These are phyloP conservation scores for Diaporthe sp. DNA, from an alignment of 2,329 filamentous ascomycete genomes.

Conservation along the genomic window DNA sequence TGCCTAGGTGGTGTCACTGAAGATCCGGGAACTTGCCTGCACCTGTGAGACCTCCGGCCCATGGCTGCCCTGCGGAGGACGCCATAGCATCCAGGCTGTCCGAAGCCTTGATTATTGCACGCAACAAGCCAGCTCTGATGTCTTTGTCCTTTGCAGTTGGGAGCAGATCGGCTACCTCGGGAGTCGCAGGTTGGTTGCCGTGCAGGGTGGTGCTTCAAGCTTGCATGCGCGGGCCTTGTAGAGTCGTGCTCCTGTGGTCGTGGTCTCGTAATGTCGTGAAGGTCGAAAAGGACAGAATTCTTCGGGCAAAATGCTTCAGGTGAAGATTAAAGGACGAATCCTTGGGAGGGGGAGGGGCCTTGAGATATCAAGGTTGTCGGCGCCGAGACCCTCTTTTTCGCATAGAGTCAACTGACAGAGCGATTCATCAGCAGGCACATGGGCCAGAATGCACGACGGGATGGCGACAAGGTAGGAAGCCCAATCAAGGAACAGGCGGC, in stretches of 20 bases:
- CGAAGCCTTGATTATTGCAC: neutral
- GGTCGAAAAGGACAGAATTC: neutral
- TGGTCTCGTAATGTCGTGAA: slow-evolving; percentile 11
- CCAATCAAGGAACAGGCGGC: slow-evolving; percentile 30
- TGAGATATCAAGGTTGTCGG: slow-evolving; percentile 16
- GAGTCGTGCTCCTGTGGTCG: neutral
- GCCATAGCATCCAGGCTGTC: slow-evolving; percentile 34
- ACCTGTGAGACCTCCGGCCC: slow-evolving; percentile 50
- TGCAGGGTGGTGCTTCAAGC: neutral
- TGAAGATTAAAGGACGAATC: slow-evolving; percentile 24
- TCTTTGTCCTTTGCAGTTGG: neutral
- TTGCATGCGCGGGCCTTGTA: neutral
- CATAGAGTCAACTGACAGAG: slow-evolving; percentile 24
- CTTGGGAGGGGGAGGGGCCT: slow-evolving; percentile 5
- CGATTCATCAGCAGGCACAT: slow-evolving; percentile 33
- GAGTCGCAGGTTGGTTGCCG: neutral
- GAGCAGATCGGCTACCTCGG: slow-evolving; percentile 11
- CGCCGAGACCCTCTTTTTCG: slow-evolving; percentile 14
- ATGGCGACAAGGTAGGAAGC: slow-evolving; percentile 21
- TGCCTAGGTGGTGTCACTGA: neutral
- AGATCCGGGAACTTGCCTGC: slow-evolving; percentile 54
- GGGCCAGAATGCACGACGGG: slow-evolving; percentile 28
- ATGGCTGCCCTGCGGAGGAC: slow-evolving; percentile 31
- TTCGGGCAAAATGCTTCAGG: slow-evolving; percentile 15
- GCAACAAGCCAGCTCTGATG: neutral